Base-by-base conservation (phyloP, 257 asterid genomes). In the Nicotiana obtusifolia region DNA sequence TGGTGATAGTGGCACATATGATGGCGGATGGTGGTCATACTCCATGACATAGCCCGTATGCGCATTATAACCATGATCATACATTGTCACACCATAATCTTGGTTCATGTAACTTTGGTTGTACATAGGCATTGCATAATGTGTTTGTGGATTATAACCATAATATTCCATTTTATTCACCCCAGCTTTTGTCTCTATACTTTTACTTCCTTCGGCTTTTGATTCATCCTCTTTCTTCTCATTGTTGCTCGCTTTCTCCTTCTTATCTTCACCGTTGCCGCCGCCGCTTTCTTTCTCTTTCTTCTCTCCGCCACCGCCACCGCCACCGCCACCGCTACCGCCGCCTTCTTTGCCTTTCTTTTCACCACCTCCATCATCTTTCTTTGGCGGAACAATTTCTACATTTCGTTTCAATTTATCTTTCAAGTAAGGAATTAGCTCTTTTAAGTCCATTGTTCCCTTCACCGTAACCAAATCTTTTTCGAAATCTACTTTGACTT, bases 361-460 rank as follows among this genome's bases (percentile, higher is more conserved):
- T 19, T 87, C 84, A 10, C 81, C 89, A 6, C 84, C 89, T 10
- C 84, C 86, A 26, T 76, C 92, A 77, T 90, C 94, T 81, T 93
- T 93, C 84, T 91, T 90, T 0, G 97, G 95, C 26, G 92, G 89
- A 7, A 91, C 84, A 16, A 94, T n/a, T 30, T 94, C 98, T 4
- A 95, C 84, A 2, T 61, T 17, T 69, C 88, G 80, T 82, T 86
- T 94, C 8, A 93, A 85, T 82, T 94, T 95, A 57, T 91, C 97
- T 82, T 92, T 89, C 86, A 95, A 88, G 80, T 87, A 91, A 0
- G 91, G 64, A 0, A 85, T 80, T 31, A 95, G 90, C 41, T 94
- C 97, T 82, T 91, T 94, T 22, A 84, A 85, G 71, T 93, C 90
- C 99, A 94, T 92, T 3, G 93, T 90, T 28, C 99, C 99, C 6